These are phyloP conservation scores for Oryza officinalis DNA, from an alignment of 176 grass and related monocot genomes.

Conservation along the genomic window DNA sequence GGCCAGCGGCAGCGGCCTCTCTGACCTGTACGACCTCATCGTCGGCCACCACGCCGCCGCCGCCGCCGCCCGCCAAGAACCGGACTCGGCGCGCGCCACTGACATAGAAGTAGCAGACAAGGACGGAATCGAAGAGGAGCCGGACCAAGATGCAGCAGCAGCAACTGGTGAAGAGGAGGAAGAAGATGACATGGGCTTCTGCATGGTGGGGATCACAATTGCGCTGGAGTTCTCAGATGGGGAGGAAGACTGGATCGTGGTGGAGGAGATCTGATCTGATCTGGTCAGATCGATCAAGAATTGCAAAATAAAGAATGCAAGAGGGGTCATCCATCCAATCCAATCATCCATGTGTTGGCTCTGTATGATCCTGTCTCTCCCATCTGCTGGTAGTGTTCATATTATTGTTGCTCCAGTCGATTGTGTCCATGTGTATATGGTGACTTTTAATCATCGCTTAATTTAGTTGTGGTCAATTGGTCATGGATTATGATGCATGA, in stretches of 20 bases:
- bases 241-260: constrained; percentile 96
- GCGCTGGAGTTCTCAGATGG: constrained; percentile 63
- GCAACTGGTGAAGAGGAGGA: neutral
- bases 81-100: neutral
- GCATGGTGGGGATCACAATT: constrained; percentile 61
- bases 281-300: neutral
- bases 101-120: neutral
- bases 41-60: constrained; percentile 32
- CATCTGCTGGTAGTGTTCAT: constrained; percentile 14
- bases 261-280: constrained; percentile 53
- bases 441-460: constrained; percentile 32
- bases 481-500: constrained; percentile 39
- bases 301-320: constrained; percentile 17
- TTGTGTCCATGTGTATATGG: constrained; percentile 39
- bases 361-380: neutral
- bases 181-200: constrained; percentile 67
- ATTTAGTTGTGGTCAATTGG: constrained; percentile 27
- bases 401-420: constrained; percentile 34
- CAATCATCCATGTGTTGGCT: neutral
- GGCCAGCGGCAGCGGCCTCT: constrained; percentile 20
- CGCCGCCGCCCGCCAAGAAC: constrained; percentile 6
- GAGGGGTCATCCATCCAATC: constrained; percentile 5
- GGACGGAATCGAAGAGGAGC: constrained; percentile 35
- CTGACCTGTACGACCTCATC: constrained; percentile 50
- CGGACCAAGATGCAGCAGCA: neutral